Base-by-base conservation (phyloP, 163 green algal species). In the Scenedesmus sp. region DNA sequence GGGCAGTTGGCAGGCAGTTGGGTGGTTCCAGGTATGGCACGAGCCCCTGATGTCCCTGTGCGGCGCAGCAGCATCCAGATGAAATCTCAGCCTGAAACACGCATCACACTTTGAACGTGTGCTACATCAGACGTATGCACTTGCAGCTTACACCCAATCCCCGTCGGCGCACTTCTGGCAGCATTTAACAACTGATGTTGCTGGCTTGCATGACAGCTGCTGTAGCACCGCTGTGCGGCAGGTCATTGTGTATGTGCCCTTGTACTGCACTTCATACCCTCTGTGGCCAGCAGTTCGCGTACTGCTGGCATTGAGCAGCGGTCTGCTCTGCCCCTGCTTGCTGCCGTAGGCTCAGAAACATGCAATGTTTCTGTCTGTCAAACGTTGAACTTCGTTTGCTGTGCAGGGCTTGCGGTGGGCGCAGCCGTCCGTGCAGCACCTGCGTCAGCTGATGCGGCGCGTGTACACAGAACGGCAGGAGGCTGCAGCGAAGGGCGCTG, bases 371-470 rank as follows among this genome's bases (percentile, higher is more conserved):
- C 82, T 57, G 12, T 26, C 82, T 60, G 6, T 76, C 34, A 46
- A 46, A 46, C 34, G 34, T 46, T 46, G 34, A 46, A 46, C 34
- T 46, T 46, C 0, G 84, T 12, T 74, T 82, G 93, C 91, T 66
- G 82, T 86, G 23, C 70, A 79, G 54, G 93, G 91, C 1, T 76
- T 92, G 64, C 90, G 91, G 76, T 97, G 95, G 96, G 96, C 96
- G 9, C 91, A 95, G 77, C 96, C 96, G 0, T 95, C 93, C 1
- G 92, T 95, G 23, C 9, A 56, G 1, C 94, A 98, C 88, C 90
- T 97, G 57, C 52, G 77, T 18, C 89, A 95, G 81, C 95, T 98
- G 7, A 94, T 98, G 95, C 87, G 94, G 10, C 92, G 87, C 1
- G 95, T 97, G 55, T 89, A 94, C 52, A 67, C 70, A 0, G n/a